Evolutionary conservation across 1,284 basidiomycete species (phyloP).

Genomic region (Tilletia walkeri): DNA sequence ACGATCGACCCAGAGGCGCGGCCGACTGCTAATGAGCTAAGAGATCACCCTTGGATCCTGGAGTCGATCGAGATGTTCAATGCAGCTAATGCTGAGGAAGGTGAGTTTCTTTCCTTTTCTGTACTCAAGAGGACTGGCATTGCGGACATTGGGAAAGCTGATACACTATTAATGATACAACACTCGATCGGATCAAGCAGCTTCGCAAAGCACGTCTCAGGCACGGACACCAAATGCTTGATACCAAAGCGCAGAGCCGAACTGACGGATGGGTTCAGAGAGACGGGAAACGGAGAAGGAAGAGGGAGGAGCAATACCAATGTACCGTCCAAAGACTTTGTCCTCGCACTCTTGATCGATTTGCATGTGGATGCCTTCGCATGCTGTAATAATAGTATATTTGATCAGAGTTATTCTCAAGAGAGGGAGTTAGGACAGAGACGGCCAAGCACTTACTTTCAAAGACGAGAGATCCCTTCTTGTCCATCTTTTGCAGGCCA

Average conservation of each 20-base stretch:
- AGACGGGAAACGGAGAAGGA: background rate
- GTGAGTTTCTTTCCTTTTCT: constrained; percentile 14
- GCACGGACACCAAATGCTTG: constrained; percentile 5
- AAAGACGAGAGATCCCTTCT: constrained; percentile 61
- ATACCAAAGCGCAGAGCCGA: background rate
- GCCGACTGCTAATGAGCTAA: constrained; percentile 79
- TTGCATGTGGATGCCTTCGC: constrained; percentile 50
- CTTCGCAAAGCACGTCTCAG: constrained; percentile 3
- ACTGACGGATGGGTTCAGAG: background rate
- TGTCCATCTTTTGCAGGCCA: constrained; percentile 74
- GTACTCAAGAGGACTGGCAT: too few relatives aligned
- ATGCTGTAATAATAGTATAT: constrained; percentile 22
- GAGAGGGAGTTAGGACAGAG: background rate
- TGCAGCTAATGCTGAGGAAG: constrained; percentile 42
- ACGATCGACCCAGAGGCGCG: constrained; percentile 81
- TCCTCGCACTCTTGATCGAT: constrained; percentile 47
- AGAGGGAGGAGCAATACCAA: constrained; percentile 36
- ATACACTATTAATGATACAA: too few relatives aligned
- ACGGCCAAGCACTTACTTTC: constrained; percentile 22
- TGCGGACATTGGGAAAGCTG: background rate
- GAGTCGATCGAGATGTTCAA: constrained; percentile 51
- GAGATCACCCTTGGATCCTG: constrained; percentile 83
- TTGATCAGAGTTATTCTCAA: background rate
- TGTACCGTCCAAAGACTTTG: constrained; percentile 46
- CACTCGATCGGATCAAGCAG: background rate